Evolutionary conservation across 768 basidiomycete species (phyloP), one percentile per base, ranked within the genome.

Genomic region (Tylopilus balloui): DNA sequence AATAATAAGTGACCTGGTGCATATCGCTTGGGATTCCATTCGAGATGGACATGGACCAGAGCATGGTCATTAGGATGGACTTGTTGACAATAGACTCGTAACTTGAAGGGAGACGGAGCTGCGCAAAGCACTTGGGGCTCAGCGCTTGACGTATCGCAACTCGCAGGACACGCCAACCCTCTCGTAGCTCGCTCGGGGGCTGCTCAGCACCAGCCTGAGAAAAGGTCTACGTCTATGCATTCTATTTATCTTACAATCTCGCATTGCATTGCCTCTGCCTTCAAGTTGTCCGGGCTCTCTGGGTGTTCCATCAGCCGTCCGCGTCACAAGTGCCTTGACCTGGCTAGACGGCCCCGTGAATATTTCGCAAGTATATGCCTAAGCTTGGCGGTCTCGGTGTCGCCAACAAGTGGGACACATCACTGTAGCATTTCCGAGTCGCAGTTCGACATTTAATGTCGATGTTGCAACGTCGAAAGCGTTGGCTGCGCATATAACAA

Each of bases 201-300:
- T 42, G 44, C 28, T 44, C 28, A 37, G 44, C 10, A 40, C 59
- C 6, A 54, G 53, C n/a, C n/a, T n/a, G n/a, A n/a, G n/a, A n/a
- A n/a, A 34, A 73, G 75, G 15, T n/a, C n/a, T n/a, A n/a, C n/a
- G 41, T 76, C 4, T 84, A 85, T 53, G 61, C 79, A 23, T 52
- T 83, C n/a, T 23, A 77, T 71, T n/a, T 85, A 87, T 68, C 92
- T 92, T 58, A 62, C 75, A 15, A 62, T 79, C 35, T 83, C 81
- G 12, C 77, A 86, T 31, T 56, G 66, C 20, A 66, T 85, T 28
- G 76, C 83, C 23, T 70, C 77, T 1, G 67, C 69, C 19, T 73
- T n/a, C n/a, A n/a, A n/a, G n/a, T n/a, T 92, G 32, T 64, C 88
- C 39, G 73, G 71, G 2, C 67, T 75, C 45, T 88, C 81, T 32